phyloP scores from a whole-genome alignment of 495 filamentous ascomycete species.

The Penicillium alfredii region DNA sequence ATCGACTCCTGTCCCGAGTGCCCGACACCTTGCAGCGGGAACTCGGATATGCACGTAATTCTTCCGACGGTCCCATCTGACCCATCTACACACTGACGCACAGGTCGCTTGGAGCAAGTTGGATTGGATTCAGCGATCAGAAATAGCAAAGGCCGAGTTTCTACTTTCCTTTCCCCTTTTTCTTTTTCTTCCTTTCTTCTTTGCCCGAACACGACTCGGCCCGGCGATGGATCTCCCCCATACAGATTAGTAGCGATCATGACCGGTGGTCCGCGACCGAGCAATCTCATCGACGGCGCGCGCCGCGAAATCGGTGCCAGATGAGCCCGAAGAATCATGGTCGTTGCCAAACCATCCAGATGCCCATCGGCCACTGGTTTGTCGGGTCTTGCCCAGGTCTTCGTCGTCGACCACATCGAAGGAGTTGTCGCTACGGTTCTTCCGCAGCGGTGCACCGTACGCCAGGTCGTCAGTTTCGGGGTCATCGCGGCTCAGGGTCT shows the following conservation, averaged over 20 bases:
- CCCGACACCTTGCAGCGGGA: too few species aligned
- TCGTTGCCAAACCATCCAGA: constrained; percentile 36
- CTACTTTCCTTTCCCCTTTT: background rate
- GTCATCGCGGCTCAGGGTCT: constrained; percentile 34
- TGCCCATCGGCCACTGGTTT: constrained; percentile 29
- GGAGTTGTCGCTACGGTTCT: constrained; percentile 69
- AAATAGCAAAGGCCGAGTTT: too few species aligned
- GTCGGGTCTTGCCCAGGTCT: constrained; percentile 39
- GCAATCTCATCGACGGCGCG: constrained; percentile 25
- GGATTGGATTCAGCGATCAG: too few species aligned
- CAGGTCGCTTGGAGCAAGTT: too few species aligned
- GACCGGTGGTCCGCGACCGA: constrained; percentile 12
- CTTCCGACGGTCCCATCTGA: too few species aligned
- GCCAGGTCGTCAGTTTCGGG: constrained; percentile 43
- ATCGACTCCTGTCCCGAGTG: background rate
- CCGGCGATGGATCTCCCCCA: background rate
- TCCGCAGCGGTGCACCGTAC: constrained; percentile 49
- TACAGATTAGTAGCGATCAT: constrained; percentile 18
- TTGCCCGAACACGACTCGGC: background rate
- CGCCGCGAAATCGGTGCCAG: constrained; percentile 28
- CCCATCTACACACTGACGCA: too few species aligned
- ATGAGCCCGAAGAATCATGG: constrained; percentile 24
- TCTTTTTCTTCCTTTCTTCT: constrained; percentile 5
- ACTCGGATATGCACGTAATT: too few species aligned
- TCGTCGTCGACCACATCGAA: constrained; percentile 81